These are phyloP conservation scores for Globisporangium nunn DNA, from an alignment of 352 stramenopile species.

Conservation along the genomic window DNA sequence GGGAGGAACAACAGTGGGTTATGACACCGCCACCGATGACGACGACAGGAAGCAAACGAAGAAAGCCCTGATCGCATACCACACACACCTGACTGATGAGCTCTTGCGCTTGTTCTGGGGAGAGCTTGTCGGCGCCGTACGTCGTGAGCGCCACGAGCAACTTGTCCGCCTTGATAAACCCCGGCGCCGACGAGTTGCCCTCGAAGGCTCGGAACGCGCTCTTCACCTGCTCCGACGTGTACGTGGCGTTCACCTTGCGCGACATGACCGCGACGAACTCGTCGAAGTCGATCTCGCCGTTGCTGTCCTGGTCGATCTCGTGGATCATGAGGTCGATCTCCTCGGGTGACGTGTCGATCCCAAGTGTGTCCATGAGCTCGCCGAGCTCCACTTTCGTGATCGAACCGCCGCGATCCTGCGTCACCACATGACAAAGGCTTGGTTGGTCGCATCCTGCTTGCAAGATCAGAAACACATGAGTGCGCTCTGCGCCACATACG, in stretches of 20 bases:
- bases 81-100: conserved; percentile 77
- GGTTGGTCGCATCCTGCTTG: too few species aligned
- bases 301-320: conserved; percentile 93
- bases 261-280: conserved; percentile 95
- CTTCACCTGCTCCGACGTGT: conserved; percentile 91
- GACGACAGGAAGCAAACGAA: neutral
- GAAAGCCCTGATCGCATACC: too few species aligned
- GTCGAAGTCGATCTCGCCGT: conserved; percentile 93
- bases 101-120: conserved; percentile 86
- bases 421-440: neutral
- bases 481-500: conserved; percentile 18
- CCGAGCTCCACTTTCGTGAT: conserved; percentile 93
- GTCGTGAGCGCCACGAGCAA: conserved; percentile 83
- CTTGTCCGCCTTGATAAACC: conserved; percentile 80
- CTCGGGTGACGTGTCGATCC: conserved; percentile 89
- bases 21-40: neutral
- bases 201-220: conserved; percentile 83
- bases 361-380: conserved; percentile 91
- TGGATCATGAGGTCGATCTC: conserved; percentile 95
- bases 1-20: too few species aligned
- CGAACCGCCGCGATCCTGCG: conserved; percentile 85
- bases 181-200: conserved; percentile 47
- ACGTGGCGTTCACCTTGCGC: conserved; percentile 91
- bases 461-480: neutral
- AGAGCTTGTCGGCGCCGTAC: conserved; percentile 89